These are phyloP conservation scores for Pleurotus tuber-regium DNA, from an alignment of 768 basidiomycete genomes.

Conservation along the genomic window DNA sequence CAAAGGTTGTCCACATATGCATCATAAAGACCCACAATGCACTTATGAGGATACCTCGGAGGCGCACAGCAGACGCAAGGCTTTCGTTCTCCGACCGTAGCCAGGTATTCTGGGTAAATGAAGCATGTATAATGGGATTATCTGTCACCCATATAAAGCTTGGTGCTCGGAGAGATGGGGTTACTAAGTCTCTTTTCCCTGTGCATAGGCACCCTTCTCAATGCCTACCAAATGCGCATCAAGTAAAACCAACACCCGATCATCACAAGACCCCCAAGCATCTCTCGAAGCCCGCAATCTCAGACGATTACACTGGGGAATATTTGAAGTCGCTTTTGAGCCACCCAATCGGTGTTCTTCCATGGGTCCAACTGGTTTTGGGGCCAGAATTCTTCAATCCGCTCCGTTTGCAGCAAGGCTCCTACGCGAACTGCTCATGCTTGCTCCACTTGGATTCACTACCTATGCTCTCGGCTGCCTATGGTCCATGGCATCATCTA, in stretches of 20 bases:
- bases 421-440: slow-evolving; percentile 18
- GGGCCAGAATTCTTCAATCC: slow-evolving; percentile 6
- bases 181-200: too few relatives aligned
- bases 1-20: not conserved
- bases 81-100: slow-evolving; percentile 10
- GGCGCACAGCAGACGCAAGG: slow-evolving; percentile 6
- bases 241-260: not conserved
- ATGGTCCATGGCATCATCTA: slow-evolving; percentile 30
- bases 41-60: slow-evolving; percentile 7
- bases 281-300: slow-evolving; percentile 11
- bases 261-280: not conserved
- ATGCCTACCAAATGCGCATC: not conserved
- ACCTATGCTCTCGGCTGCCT: slow-evolving; percentile 25
- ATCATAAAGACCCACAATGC: slow-evolving; percentile 4
- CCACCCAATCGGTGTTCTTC: slow-evolving; percentile 3
- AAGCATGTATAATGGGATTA: too few relatives aligned
- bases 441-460: slow-evolving; percentile 20
- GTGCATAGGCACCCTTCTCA: not conserved
- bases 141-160: slow-evolving; percentile 3
- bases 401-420: slow-evolving; percentile 18
- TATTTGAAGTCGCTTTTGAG: slow-evolving; percentile 34
- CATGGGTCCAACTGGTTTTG: slow-evolving; percentile 7
- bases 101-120: not conserved
- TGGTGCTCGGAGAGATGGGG: not conserved
- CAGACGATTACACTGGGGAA: slow-evolving; percentile 28